Conservation (phyloP, 169 alveolate genomes). For the Plasmodium berghei region DNA sequence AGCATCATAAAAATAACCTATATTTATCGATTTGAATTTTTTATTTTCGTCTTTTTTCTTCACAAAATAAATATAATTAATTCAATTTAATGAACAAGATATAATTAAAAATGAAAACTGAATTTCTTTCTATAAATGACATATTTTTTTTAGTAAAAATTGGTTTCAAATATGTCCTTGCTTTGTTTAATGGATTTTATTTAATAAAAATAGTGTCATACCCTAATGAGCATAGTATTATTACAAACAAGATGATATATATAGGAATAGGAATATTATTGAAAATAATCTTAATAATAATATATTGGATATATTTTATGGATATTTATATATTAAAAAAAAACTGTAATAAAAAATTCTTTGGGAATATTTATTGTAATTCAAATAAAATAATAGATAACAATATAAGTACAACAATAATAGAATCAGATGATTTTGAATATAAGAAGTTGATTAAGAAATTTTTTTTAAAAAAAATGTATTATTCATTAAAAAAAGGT, state of each 20-base stretch:
- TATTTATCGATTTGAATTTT: no score
- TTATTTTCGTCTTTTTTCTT: no score
- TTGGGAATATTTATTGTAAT: conserved; percentile 7
- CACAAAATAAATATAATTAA: no score
- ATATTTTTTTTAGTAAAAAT: conserved; percentile 40
- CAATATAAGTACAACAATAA: background rate
- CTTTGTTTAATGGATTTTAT: conserved; percentile 34
- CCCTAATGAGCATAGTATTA: conserved; percentile 15
- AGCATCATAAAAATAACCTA: no score
- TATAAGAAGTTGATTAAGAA: conserved; percentile 65
- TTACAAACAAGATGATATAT: conserved; percentile 14
- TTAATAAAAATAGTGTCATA: conserved; percentile 15
- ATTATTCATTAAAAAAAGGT: conserved; percentile 49
- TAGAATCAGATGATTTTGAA: conserved; percentile 69
- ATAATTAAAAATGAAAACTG: conserved; percentile 59
- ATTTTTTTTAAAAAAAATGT: conserved; percentile 59
- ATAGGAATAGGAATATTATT: conserved; percentile 39
- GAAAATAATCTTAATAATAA: conserved; percentile 32
- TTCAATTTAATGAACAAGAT: no score
- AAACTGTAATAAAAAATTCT: conserved; percentile 7
- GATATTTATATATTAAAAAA: conserved; percentile 32
- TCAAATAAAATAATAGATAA: background rate
- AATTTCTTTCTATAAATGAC: conserved; percentile 48
- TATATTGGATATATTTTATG: conserved; percentile 40
- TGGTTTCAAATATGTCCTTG: conserved; percentile 61